Base-by-base conservation (phyloP, 2,329 filamentous ascomycete species). In the Didymella pomorum region DNA sequence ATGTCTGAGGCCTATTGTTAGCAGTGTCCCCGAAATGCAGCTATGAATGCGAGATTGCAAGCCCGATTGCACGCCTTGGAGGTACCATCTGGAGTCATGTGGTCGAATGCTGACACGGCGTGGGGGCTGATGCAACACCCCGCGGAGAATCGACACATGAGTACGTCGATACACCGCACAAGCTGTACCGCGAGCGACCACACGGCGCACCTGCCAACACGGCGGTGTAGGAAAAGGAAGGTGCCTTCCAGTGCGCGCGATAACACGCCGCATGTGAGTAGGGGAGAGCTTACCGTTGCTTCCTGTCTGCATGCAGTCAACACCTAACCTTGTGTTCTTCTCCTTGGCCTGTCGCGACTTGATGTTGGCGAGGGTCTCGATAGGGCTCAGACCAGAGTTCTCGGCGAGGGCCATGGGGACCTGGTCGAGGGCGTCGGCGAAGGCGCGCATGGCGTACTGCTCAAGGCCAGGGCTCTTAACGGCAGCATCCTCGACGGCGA, bases 391-490 rank as follows among this genome's bases (percentile, higher is more conserved):
- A 62, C 95, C 95, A 68, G 92, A 96, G 85, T 99, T 99, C 85
- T 99, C 94, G 10, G 95, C 93, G 60, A 99, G 85, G 2, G 95
- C 92, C 92, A 99, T 95, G 31, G 95, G 95, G 1, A 99, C 85
- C 1, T 91, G 85, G 78, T 99, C 95, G 33, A 99, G 87, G 5
- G 95, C 96, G 79, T 98, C 94, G 61, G 95, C 87, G 76, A 99
- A 99, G 23, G 95, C 95, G 62, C 95, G 91, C 94, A 99, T 99
- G 66, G 94, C 93, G 79, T 99, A 99, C 80, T 99, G 95, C 81
- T 97, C 94, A 37, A 99, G 87, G n/a, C 95, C 95, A 23, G 93
- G 92, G 51, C 92, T 97, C 88, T 96, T 92, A 73, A 93, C 89
- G 42, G 94, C 94, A 25, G 92, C 94, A 71, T 97, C 93, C 79